Conservation (phyloP, 2,329 filamentous ascomycete genomes). For the Microsporum audouinii region DNA sequence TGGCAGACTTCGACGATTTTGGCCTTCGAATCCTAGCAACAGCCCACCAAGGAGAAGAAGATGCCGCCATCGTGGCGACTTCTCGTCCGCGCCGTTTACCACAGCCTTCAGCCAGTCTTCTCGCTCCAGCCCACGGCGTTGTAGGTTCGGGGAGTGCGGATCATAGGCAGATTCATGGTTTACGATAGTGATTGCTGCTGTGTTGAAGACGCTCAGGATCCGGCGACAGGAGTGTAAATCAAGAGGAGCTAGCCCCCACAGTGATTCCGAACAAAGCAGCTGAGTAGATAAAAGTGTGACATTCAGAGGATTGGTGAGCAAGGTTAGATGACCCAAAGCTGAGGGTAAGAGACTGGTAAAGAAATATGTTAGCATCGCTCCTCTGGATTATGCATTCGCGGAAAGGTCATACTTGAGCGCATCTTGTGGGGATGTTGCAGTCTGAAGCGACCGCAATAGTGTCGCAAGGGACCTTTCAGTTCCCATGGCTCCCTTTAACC, state of each 20-base stretch:
- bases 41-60: slow-evolving; percentile 68
- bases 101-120: slow-evolving; percentile 50
- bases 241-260: slow-evolving; percentile 46
- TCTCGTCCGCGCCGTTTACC: slow-evolving; percentile 49
- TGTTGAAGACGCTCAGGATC: slow-evolving; percentile 51
- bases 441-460: slow-evolving; percentile 49
- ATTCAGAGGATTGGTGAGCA: slow-evolving; percentile 51
- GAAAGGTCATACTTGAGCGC: slow-evolving; percentile 42
- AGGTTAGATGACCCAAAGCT: slow-evolving; percentile 36
- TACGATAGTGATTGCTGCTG: slow-evolving; percentile 44
- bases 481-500: slow-evolving; percentile 34
- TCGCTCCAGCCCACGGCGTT: slow-evolving; percentile 42
- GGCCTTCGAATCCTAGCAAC: slow-evolving; percentile 61
- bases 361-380: slow-evolving; percentile 13
- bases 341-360: slow-evolving; percentile 41
- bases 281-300: slow-evolving; percentile 50
- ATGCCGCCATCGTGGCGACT: slow-evolving; percentile 66
- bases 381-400: slow-evolving; percentile 17
- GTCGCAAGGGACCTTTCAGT: slow-evolving; percentile 51
- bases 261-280: slow-evolving; percentile 46
- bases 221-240: slow-evolving; percentile 45
- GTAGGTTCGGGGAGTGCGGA: slow-evolving; percentile 24
- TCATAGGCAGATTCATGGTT: slow-evolving; percentile 36
- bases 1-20: slow-evolving; percentile 53
- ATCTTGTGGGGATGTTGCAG: slow-evolving; percentile 47